Base-by-base conservation (phyloP, 1,284 basidiomycete genomes). In the Singerocomus inundabilis region DNA sequence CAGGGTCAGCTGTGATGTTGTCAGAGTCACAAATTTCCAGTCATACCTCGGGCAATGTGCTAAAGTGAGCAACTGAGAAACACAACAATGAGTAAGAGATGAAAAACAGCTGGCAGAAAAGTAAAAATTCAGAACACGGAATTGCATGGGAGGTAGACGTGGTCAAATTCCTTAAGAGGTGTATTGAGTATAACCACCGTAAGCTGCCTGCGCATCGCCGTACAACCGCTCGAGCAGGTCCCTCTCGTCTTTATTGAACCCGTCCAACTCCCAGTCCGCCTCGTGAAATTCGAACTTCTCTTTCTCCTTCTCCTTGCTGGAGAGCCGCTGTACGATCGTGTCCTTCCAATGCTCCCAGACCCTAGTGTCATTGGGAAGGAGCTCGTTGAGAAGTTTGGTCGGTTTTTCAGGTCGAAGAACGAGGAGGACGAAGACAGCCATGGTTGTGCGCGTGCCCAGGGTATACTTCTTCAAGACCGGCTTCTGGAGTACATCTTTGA, bases 301-400 rank as follows among this genome's bases (percentile, higher is more conserved):
- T n/a, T n/a, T n/a, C n/a, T n/a, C n/a, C 37, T 66, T 64, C 26
- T 63, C 55, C 32, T 39, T 53, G n/a, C 29, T 32, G 10, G 35
- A 15, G 11, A 65, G 44, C 13, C 54, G 56, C 3, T 29, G 39
- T 24, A 61, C 33, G 13, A 65, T 16, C 4, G 38, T 51, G 5
- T 45, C 44, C 41, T 64, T 66, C 63, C 65, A 66, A 13, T 36
- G 50, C 34, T 10, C 66, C 66, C 62, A 68, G 12, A 64, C 66
- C 25, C 53, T 67, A 21, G 66, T 68, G 15, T 64, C 64, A 5
- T 64, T 68, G 1, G 66, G 62, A 10, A 66, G 53, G 8, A 66
- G 46, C 18, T 68, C 64, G 5, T 69, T 5, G 1, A 66, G 55
- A 1, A 69, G 30, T 38, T 55, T 65, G 6, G 2, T 18, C 1